Evolutionary conservation across 805 yeast species (phyloP), one percentile per base, ranked within the genome.

Genomic region (Jamesozyma jinghongensis): DNA sequence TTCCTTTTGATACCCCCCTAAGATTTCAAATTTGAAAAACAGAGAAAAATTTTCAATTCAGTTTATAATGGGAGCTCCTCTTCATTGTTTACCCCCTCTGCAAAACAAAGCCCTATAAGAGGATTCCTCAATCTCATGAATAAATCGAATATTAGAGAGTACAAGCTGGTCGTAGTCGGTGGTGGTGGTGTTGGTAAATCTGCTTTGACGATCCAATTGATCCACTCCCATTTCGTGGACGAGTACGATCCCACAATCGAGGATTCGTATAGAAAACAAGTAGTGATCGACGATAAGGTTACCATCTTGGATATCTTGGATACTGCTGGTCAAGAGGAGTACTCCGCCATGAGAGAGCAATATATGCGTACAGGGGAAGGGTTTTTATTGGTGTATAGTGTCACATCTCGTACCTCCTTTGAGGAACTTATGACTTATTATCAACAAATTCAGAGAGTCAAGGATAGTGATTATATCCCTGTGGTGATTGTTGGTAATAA

Each of bases 121-220:
- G n/a, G n/a, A n/a, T n/a, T n/a, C n/a, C n/a, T n/a, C n/a, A n/a
- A n/a, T n/a, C n/a, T n/a, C 10, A 22, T 51, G 36, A 52, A 48
- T 25, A 56, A 53, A 41, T 49, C 57, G n/a, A 64, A 61, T 35
- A 70, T 75, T 42, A 74, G 82, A 62, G 96, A 88, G 63, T 90
- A 80, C 62, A 87, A 94, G 60, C 67, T 92, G 44, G 98, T 92
- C 4, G 97, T 90, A 34, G 96, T 90, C 42, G 98, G 97, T 42
- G 97, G 97, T 31, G 97, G 97, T 59, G 97, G 96, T 66, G 98
- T 92, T 41, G 98, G 98, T 66, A 92, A 92, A 63, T 82, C 94
- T 19, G 97, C 98, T 5, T 69, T 92, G 48, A 92, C 98, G 20
- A 92, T 92, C 49, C 95, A 92, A 63, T 73, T 92, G 56, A 87